Conservation (phyloP, 352 stramenopile genomes). For the Albugo laibachii region DNA sequence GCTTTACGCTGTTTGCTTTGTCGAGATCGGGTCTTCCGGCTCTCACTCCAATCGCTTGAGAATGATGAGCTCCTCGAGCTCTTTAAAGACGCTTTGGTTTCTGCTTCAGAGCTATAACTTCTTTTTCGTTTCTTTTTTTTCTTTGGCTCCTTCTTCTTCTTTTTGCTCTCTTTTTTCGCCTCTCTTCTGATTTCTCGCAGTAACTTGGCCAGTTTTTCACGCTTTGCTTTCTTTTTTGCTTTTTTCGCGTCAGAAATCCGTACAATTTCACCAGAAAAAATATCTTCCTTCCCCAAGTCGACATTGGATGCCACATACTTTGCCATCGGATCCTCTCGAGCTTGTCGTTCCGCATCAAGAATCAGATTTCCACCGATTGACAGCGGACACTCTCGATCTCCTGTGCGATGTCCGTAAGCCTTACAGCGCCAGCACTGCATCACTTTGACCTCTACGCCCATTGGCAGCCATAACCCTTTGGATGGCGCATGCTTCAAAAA, state of each 20-base stretch:
- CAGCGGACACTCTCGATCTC: conserved; percentile 8
- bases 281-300: background rate
- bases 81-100: background rate
- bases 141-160: too few relatives aligned
- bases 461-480: conserved; percentile 8
- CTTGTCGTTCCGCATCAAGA: conserved; percentile 5
- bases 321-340: conserved; percentile 10
- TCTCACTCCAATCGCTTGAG: too few relatives aligned
- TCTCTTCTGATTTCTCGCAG: conserved; percentile 1
- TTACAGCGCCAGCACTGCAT: conserved; percentile 12
- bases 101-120: background rate
- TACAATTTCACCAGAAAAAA: background rate
- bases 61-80: background rate
- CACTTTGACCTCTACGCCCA: conserved; percentile 10
- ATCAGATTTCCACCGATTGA: conserved; percentile 3
- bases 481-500: conserved; percentile 8
- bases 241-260: background rate
- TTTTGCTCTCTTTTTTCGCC: conserved; percentile 1
- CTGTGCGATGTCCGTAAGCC: conserved; percentile 9
- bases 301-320: background rate
- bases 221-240: background rate
- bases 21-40: too few relatives aligned
- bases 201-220: conserved; percentile 1
- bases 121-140: conserved; percentile 3
- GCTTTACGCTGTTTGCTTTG: too few relatives aligned